Percentiles rank a stretch among this genome's conserved stretches.
Conservation (phyloP, 345 rosid species). For the Durio zibethinus region DNA sequence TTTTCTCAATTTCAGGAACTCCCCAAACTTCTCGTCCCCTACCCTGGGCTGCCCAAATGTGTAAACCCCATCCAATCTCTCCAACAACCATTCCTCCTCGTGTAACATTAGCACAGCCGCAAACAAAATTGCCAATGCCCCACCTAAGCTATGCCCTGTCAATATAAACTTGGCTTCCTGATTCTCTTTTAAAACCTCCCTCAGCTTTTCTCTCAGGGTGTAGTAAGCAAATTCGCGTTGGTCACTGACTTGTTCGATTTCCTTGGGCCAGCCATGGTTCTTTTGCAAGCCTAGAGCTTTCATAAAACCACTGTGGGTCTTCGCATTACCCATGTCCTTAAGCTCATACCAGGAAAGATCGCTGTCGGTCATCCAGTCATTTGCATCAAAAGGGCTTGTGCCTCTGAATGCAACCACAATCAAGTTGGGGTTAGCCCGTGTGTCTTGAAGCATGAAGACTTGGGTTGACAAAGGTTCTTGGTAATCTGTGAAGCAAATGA, state of each 20-base stretch:
- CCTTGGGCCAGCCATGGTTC: conserved; percentile 38
- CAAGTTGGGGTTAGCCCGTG: conserved; percentile 35
- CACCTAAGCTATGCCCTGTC: conserved; percentile 63
- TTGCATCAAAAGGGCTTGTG: conserved; percentile 52
- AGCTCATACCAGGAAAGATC: conserved; percentile 60
- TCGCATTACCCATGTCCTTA: conserved; percentile 36
- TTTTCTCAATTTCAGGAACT: conserved; percentile 29
- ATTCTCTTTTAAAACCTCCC: conserved; percentile 28
- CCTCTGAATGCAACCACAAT: conserved; percentile 61
- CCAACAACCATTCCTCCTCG: conserved; percentile 37
- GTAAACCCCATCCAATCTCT: conserved; percentile 49
- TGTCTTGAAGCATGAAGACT: conserved; percentile 46
- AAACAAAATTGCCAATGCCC: conserved; percentile 47
- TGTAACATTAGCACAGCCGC: conserved; percentile 35
- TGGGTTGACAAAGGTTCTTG: conserved; percentile 37
- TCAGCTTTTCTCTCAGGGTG: conserved; percentile 29
- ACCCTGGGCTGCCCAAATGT: conserved; percentile 65
- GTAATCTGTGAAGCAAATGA: conserved; percentile 24
- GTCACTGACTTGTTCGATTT: conserved; percentile 17
- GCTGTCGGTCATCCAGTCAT: conserved; percentile 42
- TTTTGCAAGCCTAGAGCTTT: conserved; percentile 56
- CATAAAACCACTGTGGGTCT: conserved; percentile 56
- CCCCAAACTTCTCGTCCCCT: conserved; percentile 42
- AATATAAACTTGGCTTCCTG: conserved; percentile 37
- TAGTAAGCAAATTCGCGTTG: conserved; percentile 38